Evolutionary conservation across 2,329 filamentous ascomycete species (phyloP).

Genomic region (Aspergillus vadensis): DNA sequence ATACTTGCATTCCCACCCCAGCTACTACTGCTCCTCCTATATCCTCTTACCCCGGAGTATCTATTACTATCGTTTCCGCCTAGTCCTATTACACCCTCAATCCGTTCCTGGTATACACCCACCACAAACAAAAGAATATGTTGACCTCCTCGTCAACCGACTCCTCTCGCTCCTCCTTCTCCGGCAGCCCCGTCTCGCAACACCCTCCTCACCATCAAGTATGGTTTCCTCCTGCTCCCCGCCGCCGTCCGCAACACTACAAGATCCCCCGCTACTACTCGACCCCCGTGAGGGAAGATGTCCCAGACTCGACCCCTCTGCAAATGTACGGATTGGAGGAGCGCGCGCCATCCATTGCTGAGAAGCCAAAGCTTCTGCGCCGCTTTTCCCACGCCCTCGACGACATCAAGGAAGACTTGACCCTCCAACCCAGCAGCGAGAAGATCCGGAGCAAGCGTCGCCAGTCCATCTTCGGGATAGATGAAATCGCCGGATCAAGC

Average conservation of each 20-base stretch:
- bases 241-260: conserved; percentile 22
- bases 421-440: conserved; percentile 27
- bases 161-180: conserved; percentile 31
- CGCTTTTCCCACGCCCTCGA: conserved; percentile 40
- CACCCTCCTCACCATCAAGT: conserved; percentile 29
- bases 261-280: conserved; percentile 39
- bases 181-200: conserved; percentile 30
- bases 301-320: conserved; percentile 34
- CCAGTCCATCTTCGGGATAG: conserved; percentile 28
- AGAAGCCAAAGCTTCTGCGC: conserved; percentile 31
- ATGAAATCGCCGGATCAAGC: conserved; percentile 15
- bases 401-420: conserved; percentile 39
- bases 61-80: background rate
- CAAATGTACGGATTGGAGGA: conserved; percentile 38
- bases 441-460: conserved; percentile 30
- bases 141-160: conserved; percentile 30
- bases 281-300: conserved; percentile 33
- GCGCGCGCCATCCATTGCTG: conserved; percentile 35
- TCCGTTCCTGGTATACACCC: background rate
- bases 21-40: background rate
- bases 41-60: background rate
- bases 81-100: background rate
- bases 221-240: conserved; percentile 28
- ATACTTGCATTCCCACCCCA: background rate
- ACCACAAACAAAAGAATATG: conserved; percentile 20